phyloP scores from a whole-genome alignment of 2,329 filamentous ascomycete species.

The Simplicillium aogashimaense region DNA sequence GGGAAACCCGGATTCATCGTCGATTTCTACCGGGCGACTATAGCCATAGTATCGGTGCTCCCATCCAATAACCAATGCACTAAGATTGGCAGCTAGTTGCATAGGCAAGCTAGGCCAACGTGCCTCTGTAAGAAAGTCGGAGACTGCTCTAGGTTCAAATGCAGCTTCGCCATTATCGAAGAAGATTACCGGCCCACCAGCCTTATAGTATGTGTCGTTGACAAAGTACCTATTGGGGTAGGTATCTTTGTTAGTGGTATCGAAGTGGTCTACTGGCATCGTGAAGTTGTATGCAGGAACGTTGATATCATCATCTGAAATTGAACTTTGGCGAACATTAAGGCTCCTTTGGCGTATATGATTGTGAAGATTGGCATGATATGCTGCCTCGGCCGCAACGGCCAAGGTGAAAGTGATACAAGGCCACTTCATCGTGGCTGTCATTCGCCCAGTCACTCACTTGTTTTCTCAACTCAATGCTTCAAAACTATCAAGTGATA shows the following conservation, averaged over 20 bases:
- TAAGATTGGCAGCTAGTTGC: constrained; percentile 11
- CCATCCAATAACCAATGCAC: constrained; percentile 12
- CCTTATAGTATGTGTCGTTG: constrained; percentile 14
- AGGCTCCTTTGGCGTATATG: too few species aligned
- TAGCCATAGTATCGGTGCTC: constrained; percentile 17
- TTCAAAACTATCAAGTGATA: too few species aligned
- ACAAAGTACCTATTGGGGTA: constrained; percentile 13
- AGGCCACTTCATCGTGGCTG: too few species aligned
- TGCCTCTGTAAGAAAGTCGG: constrained; percentile 5
- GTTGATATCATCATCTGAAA: too few species aligned
- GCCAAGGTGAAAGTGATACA: too few species aligned
- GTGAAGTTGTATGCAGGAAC: too few species aligned
- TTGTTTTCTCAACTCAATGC: too few species aligned
- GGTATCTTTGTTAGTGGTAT: constrained; percentile 8
- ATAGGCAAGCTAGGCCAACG: constrained; percentile 6
- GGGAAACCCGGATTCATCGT: constrained; percentile 7
- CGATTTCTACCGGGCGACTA: constrained; percentile 11
- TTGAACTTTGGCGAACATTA: too few species aligned
- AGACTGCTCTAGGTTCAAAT: too few species aligned
- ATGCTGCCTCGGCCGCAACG: too few species aligned
- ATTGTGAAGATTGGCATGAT: too few species aligned
- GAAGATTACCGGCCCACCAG: constrained; percentile 13
- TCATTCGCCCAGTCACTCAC: too few species aligned
- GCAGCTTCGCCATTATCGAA: constrained; percentile 12
- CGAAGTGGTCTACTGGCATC: constrained; percentile 13